Base-by-base conservation (phyloP, 2,329 filamentous ascomycete genomes). In the Capronia americana region DNA sequence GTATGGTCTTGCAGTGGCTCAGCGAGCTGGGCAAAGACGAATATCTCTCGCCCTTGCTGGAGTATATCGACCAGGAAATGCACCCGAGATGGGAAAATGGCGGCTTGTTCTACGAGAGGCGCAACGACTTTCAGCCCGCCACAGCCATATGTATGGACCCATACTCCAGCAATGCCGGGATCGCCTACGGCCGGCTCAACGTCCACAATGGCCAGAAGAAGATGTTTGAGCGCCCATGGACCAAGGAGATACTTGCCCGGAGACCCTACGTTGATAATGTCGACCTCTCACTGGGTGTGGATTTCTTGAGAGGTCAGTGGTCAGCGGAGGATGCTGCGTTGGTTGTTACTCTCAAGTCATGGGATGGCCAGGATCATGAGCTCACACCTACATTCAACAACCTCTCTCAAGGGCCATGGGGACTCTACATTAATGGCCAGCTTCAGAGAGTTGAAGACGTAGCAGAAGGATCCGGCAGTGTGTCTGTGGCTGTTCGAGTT, bases 1-100 rank as follows among this genome's bases (percentile, higher is more conserved):
- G 28, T 1, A 30, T 30, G 28, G 28, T 30, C 28, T 30, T 30
- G 28, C 28, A 30, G 28, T 30, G 28, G 28, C 28, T 30, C 28
- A 30, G 28, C 28, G 28, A 30, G 28, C 28, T 30, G 28, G 28
- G 28, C 1, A 30, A 30, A 51, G 41, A 34, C 8, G 30, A 59
- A 41, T 58, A 65, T 20, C 62, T 68, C 24, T 24, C 30, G 24
- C 48, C 46, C 17, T 34, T 68, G 20, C 63, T 68, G 6, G 38
- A 64, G n/a, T 65, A 62, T 55, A 57, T 58, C 24, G 66, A 68
- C 62, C 20, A 48, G 26, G 26, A 65, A 30, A 38, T 68, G 30
- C 55, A 63, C 24, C 66, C 66, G 17, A 60, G 41, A 30, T 68
- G 66, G 66, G 62, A 65, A n/a, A 48, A 65, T 20, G 66, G 66